A percentile compares a stretch with the other conserved stretches of the same genome.
phyloP scores from a whole-genome alignment of 345 rosid genomes.

The Brassica napus region Da-Ae NC_063436.1:13815501-13816000 shows the following conservation, averaged over 20 bases:
- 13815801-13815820: constrained; percentile 1
- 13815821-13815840: neutral
- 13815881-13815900: neutral
- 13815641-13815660: constrained; percentile 69
- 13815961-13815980: constrained; percentile 33
- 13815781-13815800: constrained; percentile 28
- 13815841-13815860: neutral
- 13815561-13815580: constrained; percentile 93
- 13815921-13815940: neutral
- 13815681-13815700: constrained; percentile 2
- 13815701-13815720: constrained; percentile 8
- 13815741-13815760: neutral
- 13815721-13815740: constrained; percentile 10
- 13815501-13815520: neutral
- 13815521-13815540: neutral
- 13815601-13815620: constrained; percentile 27
- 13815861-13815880: neutral
- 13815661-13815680: constrained; percentile 20
- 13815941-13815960: neutral
- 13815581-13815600: constrained; percentile 37
- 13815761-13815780: neutral
- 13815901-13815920: neutral
- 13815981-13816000: constrained; percentile 23
- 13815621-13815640: constrained; percentile 72
- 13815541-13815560: constrained; percentile 30